Percentiles rank a stretch among this genome's conserved stretches.
Conservation (phyloP, 768 basidiomycete genomes). For the Kwoniella sp. region DNA sequence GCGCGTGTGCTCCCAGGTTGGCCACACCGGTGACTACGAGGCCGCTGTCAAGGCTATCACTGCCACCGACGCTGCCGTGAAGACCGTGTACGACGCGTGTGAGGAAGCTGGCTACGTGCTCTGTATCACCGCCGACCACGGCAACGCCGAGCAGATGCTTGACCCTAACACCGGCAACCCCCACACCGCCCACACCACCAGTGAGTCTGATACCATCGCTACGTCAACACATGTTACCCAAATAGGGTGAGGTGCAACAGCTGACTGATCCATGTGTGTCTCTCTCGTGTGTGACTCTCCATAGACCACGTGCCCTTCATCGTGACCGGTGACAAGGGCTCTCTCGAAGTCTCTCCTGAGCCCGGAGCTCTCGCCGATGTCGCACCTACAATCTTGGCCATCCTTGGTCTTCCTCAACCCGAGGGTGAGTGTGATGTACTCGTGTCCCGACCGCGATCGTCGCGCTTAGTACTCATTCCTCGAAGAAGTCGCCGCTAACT, state of each 20-base stretch:
- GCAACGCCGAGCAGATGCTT: constrained; percentile 93
- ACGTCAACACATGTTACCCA: too few species aligned
- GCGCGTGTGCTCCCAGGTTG: constrained; percentile 62
- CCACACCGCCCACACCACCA: constrained; percentile 65
- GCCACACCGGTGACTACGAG: constrained; percentile 88
- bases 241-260: background rate
- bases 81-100: constrained; percentile 81
- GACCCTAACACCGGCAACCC: constrained; percentile 80
- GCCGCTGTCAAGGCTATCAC: constrained; percentile 86
- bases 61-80: constrained; percentile 86
- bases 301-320: constrained; percentile 81
- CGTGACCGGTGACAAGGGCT: constrained; percentile 66
- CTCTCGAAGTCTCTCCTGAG: constrained; percentile 62
- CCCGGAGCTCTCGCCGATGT: constrained; percentile 83
- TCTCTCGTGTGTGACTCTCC: constrained; percentile 72
- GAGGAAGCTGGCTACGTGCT: constrained; percentile 83
- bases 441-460: too few species aligned
- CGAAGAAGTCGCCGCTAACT: constrained; percentile 29
- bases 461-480: too few species aligned
- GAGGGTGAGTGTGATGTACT: constrained; percentile 61
- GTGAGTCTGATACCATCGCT: constrained; percentile 22
- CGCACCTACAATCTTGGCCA: constrained; percentile 80
- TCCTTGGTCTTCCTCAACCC: constrained; percentile 74
- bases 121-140: constrained; percentile 88
- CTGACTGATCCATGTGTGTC: constrained; percentile 15